A percentile compares a stretch with the other conserved stretches of the same genome.
Evolutionary conservation across 2,329 filamentous ascomycete genomes (phyloP).

Genomic region (Alternaria brassicae): DNA sequence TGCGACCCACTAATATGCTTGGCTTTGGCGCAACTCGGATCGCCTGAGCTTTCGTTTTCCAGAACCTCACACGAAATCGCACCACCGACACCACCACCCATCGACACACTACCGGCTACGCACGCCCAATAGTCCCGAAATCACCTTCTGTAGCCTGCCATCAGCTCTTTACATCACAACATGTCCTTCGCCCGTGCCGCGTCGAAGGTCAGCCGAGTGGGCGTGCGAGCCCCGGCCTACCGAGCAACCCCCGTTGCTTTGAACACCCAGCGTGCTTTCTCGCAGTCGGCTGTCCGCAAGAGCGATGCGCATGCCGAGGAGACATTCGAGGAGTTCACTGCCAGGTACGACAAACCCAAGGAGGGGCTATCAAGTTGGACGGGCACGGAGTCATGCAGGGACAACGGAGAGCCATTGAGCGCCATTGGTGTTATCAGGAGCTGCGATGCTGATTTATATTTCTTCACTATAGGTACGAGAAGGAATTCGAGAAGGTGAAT

Average conservation of each 20-base stretch:
- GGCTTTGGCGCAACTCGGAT: constrained; percentile 31
- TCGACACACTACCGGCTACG: constrained; percentile 31
- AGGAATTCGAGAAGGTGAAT: constrained; percentile 97
- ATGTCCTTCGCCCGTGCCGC: constrained; percentile 51
- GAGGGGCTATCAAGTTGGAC: constrained; percentile 24
- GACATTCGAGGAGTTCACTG: constrained; percentile 98
- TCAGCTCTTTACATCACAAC: constrained; percentile 38
- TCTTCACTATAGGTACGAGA: constrained; percentile 80
- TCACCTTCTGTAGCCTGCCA: constrained; percentile 27
- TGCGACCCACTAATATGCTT: constrained; percentile 30
- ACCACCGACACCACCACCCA: constrained; percentile 36
- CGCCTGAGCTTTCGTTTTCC: constrained; percentile 34
- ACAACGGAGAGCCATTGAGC: constrained; percentile 38
- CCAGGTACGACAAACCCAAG: constrained; percentile 71
- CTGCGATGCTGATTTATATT: constrained; percentile 36
- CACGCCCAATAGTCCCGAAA: constrained; percentile 29
- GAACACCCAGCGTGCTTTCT: constrained; percentile 54
- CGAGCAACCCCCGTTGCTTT: constrained; percentile 44
- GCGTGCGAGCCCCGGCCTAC: constrained; percentile 45
- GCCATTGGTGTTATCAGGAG: constrained; percentile 27
- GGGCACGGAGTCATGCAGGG: constrained; percentile 24
- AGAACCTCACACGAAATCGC: constrained; percentile 31
- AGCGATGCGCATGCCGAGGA: constrained; percentile 79
- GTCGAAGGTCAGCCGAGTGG: constrained; percentile 45
- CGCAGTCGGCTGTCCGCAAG: constrained; percentile 57